Base-by-base conservation (phyloP, 2,329 filamentous ascomycete genomes). In the Xylaria polymorpha region DNA sequence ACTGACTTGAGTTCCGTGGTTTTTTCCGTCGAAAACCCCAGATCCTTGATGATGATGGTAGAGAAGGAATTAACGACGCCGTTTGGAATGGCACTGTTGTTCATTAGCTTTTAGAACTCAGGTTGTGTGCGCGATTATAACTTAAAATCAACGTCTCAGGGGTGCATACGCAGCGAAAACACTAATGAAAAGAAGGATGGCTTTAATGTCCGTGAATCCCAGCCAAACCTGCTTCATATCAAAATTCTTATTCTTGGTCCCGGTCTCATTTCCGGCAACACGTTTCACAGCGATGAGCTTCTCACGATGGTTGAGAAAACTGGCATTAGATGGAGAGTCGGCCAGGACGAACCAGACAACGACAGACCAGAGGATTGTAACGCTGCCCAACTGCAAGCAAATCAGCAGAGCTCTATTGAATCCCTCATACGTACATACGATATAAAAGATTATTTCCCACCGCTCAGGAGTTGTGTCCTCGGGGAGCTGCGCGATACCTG, bases 11-110 rank as follows among this genome's bases (percentile, higher is more conserved):
- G 73, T 63, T 80, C 64, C 0, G 78, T 80, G 0, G 79, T 81
- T 48, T 73, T 78, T 1, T 76, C 79, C 1, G 77, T 79, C 2
- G 67, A 72, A 69, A 80, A 80, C 1, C 78, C 79, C 68, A 80
- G 72, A 56, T 79, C 78, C 20, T 74, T 71, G 37, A 81, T 79
- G 58, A 78, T 79, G 43, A 80, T 75, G 0, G 78, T 80, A 0
- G 78, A 80, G 73, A 80, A 79, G 12, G 77, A 80, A 48, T 80
- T 79, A 18, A 80, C 74, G 1, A 81, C 79, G 5, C 78, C 75
- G 63, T 80, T 79, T 5, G 78, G 74, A 35, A 80, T 71, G 5
- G 72, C 71, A 46, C 63, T 66, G 14, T 32, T 4, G 1, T 20
- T 64, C 1, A n/a, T 64, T 18, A 53, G 15, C n/a, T 18, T n/a